Evolutionary conservation across 139 green algal genomes (phyloP).

Genomic region (Tetradesmus obliquus): DNA sequence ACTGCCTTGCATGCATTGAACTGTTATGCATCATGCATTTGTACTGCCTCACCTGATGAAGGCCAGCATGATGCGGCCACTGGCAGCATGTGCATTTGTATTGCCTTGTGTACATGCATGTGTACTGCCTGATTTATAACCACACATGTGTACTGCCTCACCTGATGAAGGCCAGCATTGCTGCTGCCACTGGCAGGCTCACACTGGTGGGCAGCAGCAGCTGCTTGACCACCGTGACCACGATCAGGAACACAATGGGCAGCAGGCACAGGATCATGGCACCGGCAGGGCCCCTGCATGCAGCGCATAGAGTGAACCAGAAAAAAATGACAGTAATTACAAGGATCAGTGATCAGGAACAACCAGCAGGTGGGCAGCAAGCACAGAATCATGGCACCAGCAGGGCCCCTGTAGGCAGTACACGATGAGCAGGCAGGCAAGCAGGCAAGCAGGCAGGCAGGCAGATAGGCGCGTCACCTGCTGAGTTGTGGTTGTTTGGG

Average conservation of each 20-base stretch:
- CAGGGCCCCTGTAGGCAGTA: background rate
- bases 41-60: background rate
- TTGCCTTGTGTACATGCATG: too few species aligned
- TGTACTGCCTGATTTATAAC: background rate
- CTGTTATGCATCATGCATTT: background rate
- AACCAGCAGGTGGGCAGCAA: background rate
- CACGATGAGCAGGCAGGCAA: background rate
- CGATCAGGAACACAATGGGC: conserved; percentile 54
- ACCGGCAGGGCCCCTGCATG: conserved; percentile 15
- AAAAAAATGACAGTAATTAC: background rate
- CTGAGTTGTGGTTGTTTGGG: too few species aligned
- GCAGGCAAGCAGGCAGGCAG: too few species aligned
- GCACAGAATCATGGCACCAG: background rate
- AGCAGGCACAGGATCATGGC: conserved; percentile 55
- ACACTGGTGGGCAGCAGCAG: conserved; percentile 47
- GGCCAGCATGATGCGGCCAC: conserved; percentile 47
- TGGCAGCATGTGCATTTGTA: too few species aligned
- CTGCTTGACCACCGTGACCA: conserved; percentile 47
- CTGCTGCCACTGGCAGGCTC: conserved; percentile 47
- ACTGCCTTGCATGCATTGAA: too few species aligned
- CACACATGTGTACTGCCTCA: background rate
- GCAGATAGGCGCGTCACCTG: too few species aligned
- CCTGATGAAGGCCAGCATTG: conserved; percentile 49
- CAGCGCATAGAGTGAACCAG: background rate
- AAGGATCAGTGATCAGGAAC: too few species aligned